Evolutionary conservation across 768 basidiomycete species (phyloP).

Genomic region (Fistulinella prunicolor): DNA sequence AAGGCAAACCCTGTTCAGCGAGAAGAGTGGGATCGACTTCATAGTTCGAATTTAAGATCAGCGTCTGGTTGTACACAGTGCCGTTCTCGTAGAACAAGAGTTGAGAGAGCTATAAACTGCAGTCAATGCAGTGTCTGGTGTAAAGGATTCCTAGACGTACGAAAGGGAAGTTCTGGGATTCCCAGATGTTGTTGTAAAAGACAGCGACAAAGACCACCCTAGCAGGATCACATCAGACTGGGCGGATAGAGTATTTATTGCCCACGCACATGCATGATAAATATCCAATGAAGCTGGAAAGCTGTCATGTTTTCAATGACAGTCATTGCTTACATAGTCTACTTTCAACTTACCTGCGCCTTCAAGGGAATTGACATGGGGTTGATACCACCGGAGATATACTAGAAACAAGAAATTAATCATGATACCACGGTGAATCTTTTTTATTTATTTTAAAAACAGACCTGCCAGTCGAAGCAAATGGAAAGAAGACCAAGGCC

Average conservation of each 20-base stretch:
- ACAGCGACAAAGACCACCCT: constrained; percentile 34
- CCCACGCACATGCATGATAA: constrained; percentile 47
- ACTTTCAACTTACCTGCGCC: constrained; percentile 36
- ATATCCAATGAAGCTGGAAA: constrained; percentile 49
- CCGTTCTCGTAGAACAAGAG: constrained; percentile 51
- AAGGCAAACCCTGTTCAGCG: constrained; percentile 37
- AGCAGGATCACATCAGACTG: constrained; percentile 8
- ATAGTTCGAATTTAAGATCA: constrained; percentile 52
- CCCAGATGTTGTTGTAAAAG: constrained; percentile 53
- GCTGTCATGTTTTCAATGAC: constrained; percentile 11
- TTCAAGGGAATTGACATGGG: constrained; percentile 54
- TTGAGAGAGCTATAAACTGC: constrained; percentile 40
- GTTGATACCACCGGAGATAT: constrained; percentile 31
- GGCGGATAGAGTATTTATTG: not conserved
- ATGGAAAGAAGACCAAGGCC: constrained; percentile 60
- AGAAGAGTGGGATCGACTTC: constrained; percentile 50
- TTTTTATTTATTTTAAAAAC: constrained; percentile 28
- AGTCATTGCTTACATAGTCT: not conserved
- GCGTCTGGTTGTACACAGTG: constrained; percentile 47
- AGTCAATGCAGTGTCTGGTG: not conserved
- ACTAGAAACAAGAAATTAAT: constrained; percentile 11
- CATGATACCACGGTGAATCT: not conserved
- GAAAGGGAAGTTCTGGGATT: constrained; percentile 59
- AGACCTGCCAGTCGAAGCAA: constrained; percentile 55
- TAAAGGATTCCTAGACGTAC: constrained; percentile 32